phyloP scores from a whole-genome alignment of 1,284 basidiomycete genomes.

The Ceratobasidium sp. region DNA sequence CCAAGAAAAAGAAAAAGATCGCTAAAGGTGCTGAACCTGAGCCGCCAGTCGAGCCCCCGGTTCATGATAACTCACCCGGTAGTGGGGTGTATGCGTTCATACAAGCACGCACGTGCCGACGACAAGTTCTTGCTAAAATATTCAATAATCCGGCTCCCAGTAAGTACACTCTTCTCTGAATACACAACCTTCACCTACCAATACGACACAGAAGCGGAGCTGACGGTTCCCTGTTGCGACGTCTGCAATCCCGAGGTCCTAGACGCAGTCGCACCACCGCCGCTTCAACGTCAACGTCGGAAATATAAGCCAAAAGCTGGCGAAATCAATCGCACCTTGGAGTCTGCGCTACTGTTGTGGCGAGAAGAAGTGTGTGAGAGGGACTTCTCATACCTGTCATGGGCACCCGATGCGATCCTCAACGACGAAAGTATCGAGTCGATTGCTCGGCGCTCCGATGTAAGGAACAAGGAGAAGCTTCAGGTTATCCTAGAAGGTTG shows the following conservation, averaged over 20 bases:
- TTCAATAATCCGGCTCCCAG: slow-evolving; percentile 1
- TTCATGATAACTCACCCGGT: background rate
- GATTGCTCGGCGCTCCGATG: slow-evolving; percentile 2
- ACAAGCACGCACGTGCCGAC: background rate
- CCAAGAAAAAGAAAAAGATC: slow-evolving; percentile 7
- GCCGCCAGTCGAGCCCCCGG: background rate
- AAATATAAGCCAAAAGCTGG: background rate
- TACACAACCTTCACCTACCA: background rate
- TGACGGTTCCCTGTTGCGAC: slow-evolving; percentile 11
- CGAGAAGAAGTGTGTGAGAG: slow-evolving; percentile 8
- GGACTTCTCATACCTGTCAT: slow-evolving; percentile 1
- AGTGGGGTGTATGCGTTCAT: slow-evolving; percentile 10
- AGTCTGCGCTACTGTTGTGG: background rate
- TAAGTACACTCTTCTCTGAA: background rate
- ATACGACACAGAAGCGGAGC: background rate
- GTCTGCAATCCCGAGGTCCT: background rate
- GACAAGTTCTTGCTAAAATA: background rate
- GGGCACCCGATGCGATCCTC: slow-evolving; percentile 5
- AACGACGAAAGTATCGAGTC: background rate
- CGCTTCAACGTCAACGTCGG: background rate
- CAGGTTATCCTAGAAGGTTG: background rate
- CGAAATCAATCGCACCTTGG: background rate
- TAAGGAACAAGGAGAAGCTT: background rate
- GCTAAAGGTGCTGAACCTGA: background rate
- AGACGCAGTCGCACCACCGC: background rate